A percentile compares a stretch with the other conserved stretches of the same genome.
Evolutionary conservation across 2,329 filamentous ascomycete species (phyloP).

Genomic region (Chaetomium olivaceum): DNA sequence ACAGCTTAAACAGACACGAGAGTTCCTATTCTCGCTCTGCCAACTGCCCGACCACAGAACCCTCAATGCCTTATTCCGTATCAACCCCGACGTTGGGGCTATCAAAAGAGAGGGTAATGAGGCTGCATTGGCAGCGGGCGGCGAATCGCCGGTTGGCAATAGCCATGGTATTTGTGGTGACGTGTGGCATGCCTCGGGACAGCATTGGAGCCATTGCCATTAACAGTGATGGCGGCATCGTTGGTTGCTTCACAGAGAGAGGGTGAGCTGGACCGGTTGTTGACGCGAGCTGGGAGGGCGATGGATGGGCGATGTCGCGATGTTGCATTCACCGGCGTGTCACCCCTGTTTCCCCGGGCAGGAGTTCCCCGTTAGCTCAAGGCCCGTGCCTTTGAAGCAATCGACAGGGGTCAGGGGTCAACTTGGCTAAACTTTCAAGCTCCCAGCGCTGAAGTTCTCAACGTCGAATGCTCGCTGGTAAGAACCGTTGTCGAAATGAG

Average conservation of each 20-base stretch:
- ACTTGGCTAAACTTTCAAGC: neutral
- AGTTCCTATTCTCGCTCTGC: neutral
- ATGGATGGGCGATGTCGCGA: neutral
- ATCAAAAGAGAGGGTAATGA: slow-evolving; percentile 34
- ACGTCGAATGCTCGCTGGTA: neutral
- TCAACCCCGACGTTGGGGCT: slow-evolving; percentile 56
- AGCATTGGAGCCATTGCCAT: slow-evolving; percentile 1
- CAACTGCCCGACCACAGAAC: neutral
- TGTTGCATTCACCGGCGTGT: neutral
- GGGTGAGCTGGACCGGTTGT: neutral
- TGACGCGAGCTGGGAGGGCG: neutral
- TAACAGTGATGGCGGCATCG: neutral
- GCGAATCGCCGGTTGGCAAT: neutral
- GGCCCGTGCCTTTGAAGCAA: neutral
- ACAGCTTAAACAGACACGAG: neutral
- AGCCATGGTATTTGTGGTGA: neutral
- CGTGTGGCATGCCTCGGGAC: neutral
- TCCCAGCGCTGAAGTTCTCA: neutral
- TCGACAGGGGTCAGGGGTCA: neutral
- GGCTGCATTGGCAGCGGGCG: neutral
- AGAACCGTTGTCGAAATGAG: neutral
- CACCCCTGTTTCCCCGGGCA: neutral
- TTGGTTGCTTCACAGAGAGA: neutral
- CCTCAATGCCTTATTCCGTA: slow-evolving; percentile 44
- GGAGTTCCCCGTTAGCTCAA: neutral